Conservation (phyloP, 331 rosid genomes). For the Stylosanthes scabra region DNA sequence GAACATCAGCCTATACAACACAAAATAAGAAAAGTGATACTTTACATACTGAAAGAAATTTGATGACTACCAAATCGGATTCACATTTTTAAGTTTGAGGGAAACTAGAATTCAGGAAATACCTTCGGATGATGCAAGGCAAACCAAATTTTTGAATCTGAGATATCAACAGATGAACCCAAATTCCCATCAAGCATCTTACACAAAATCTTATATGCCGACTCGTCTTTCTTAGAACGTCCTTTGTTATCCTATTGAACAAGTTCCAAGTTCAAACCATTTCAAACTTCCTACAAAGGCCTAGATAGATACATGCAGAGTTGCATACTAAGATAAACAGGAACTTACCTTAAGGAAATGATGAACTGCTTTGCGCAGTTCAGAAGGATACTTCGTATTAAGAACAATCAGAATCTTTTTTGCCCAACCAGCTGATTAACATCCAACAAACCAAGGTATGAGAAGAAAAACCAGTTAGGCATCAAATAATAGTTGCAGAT, state of each 20-base stretch:
- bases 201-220: slow-evolving; percentile 58
- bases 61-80: slow-evolving; percentile 5
- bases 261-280: slow-evolving; percentile 39
- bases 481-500: slow-evolving; percentile 8
- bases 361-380: slow-evolving; percentile 68
- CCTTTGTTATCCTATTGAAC: slow-evolving; percentile 59
- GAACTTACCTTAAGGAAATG: slow-evolving; percentile 73
- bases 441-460: slow-evolving; percentile 38
- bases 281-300: slow-evolving; percentile 3
- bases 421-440: slow-evolving; percentile 73
- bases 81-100: slow-evolving; percentile 22
- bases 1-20: slow-evolving; percentile 77
- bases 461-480: slow-evolving; percentile 38
- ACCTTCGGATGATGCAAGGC: slow-evolving; percentile 93
- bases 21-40: slow-evolving; percentile 28
- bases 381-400: slow-evolving; percentile 76
- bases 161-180: slow-evolving; percentile 53
- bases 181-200: slow-evolving; percentile 69
- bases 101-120: slow-evolving; percentile 30
- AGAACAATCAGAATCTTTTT: slow-evolving; percentile 65
- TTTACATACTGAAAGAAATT: background rate
- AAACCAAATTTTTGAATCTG: slow-evolving; percentile 80
- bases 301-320: slow-evolving; percentile 1
- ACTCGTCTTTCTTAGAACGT: slow-evolving; percentile 62
- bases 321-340: slow-evolving; percentile 27